Conservation (phyloP, 106 monocot species). For the Narthecium ossifragum region DNA sequence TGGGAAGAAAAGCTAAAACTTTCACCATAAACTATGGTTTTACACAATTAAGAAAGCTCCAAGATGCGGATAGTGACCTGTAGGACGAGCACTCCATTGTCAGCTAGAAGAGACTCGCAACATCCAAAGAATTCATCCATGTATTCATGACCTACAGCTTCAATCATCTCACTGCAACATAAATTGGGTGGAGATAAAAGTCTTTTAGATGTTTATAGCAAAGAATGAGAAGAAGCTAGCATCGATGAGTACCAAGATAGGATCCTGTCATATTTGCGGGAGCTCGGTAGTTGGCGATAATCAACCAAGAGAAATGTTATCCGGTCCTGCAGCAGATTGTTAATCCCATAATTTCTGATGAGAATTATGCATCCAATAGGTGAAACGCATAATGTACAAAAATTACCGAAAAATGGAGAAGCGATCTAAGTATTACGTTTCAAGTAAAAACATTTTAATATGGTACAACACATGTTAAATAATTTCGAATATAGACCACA, state of each 20-base stretch:
- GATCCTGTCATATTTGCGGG: slow-evolving; percentile 76
- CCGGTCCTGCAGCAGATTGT: slow-evolving; percentile 38
- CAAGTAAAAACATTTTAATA: too few relatives aligned
- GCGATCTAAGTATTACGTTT: too few relatives aligned
- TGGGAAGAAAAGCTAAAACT: background rate
- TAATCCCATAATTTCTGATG: background rate
- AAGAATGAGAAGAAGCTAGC: background rate
- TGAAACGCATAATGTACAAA: background rate
- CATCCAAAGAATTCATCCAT: slow-evolving; percentile 90
- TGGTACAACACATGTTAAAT: too few relatives aligned
- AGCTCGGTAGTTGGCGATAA: slow-evolving; percentile 65
- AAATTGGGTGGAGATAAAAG: slow-evolving; percentile 2
- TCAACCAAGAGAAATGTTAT: slow-evolving; percentile 77
- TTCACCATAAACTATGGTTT: background rate
- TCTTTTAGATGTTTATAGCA: background rate
- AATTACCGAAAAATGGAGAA: background rate
- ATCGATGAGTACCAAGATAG: slow-evolving; percentile 69
- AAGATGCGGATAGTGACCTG: too few relatives aligned
- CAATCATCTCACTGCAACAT: slow-evolving; percentile 84
- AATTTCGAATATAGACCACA: too few relatives aligned
- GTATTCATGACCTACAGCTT: slow-evolving; percentile 96
- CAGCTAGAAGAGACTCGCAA: slow-evolving; percentile 68
- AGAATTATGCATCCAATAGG: background rate
- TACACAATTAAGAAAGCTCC: too few relatives aligned
- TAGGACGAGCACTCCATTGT: slow-evolving; percentile 79